Conservation (phyloP, 2,329 filamentous ascomycete genomes). For the Diaporthe humulicola region DNA sequence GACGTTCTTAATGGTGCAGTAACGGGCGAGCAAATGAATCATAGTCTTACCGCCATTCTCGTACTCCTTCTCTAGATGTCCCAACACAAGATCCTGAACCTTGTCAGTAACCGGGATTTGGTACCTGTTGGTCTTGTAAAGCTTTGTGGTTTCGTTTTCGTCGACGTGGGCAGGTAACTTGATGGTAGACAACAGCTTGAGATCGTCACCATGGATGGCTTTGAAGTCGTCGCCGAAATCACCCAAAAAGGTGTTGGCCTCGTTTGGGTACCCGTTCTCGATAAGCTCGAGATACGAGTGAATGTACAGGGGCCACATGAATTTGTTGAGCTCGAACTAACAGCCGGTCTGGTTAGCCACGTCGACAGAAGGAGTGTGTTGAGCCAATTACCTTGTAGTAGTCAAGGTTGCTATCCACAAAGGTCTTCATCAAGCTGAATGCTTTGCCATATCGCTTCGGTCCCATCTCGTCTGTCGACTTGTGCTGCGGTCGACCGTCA, state of each 20-base stretch:
- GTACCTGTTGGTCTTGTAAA: slow-evolving; percentile 91
- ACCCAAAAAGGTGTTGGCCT: slow-evolving; percentile 81
- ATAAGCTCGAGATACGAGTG: slow-evolving; percentile 91
- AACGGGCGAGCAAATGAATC: slow-evolving; percentile 76
- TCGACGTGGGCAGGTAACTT: slow-evolving; percentile 82
- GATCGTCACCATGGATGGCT: slow-evolving; percentile 82
- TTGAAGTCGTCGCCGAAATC: slow-evolving; percentile 79
- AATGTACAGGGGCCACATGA: slow-evolving; percentile 94
- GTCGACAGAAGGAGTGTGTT: too few species aligned
- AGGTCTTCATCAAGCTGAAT: slow-evolving; percentile 80
- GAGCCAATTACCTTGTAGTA: slow-evolving; percentile 81
- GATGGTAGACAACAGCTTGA: slow-evolving; percentile 81
- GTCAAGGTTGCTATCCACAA: slow-evolving; percentile 93
- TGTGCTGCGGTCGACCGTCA: slow-evolving; percentile 81
- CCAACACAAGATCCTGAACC: slow-evolving; percentile 33
- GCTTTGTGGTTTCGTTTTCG: slow-evolving; percentile 81
- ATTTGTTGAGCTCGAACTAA: slow-evolving; percentile 86
- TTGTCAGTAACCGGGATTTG: slow-evolving; percentile 85
- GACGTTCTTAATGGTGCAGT: slow-evolving; percentile 71
- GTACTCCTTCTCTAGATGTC: slow-evolving; percentile 82
- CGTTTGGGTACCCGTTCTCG: slow-evolving; percentile 76
- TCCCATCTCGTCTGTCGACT: slow-evolving; percentile 75
- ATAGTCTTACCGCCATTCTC: slow-evolving; percentile 85
- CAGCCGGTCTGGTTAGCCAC: slow-evolving; percentile 41
- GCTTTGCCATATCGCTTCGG: slow-evolving; percentile 83